Conservation (phyloP, 345 rosid species). For the Laguncularia racemosa region DNA sequence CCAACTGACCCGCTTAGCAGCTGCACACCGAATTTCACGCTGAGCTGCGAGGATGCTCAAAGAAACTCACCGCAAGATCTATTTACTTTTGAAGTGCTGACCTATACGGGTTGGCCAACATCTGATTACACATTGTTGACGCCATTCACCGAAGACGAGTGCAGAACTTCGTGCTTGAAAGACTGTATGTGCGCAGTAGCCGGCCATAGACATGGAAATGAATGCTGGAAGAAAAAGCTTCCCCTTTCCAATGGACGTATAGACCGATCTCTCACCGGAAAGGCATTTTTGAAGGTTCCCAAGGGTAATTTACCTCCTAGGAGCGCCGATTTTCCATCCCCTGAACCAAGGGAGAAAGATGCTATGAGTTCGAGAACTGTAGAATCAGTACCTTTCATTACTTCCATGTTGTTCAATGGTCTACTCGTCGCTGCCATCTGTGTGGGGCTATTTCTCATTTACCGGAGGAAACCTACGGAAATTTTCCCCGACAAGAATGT, state of each 20-base stretch:
- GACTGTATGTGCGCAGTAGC: conserved; percentile 37
- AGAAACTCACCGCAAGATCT: conserved; percentile 8
- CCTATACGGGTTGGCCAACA: conserved; percentile 18
- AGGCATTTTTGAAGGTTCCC: conserved; percentile 17
- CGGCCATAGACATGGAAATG: neutral
- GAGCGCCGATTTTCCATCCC: neutral
- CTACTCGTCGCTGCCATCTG: conserved; percentile 4
- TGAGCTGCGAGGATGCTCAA: conserved; percentile 14
- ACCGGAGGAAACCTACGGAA: neutral
- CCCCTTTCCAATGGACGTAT: conserved; percentile 29
- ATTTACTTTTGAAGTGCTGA: conserved; percentile 10
- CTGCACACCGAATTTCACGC: conserved; percentile 22
- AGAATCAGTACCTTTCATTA: conserved; percentile 15
- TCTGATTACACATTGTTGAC: conserved; percentile 17
- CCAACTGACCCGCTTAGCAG: conserved; percentile 20
- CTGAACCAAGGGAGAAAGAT: neutral
- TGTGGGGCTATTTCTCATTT: conserved; percentile 11
- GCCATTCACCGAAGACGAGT: conserved; percentile 16
- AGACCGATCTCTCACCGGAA: neutral
- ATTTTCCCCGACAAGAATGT: neutral
- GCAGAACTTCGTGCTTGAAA: conserved; percentile 21
- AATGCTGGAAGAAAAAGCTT: conserved; percentile 27
- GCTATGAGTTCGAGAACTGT: neutral
- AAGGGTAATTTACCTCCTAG: conserved; percentile 1
- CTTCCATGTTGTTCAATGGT: conserved; percentile 18